Percentiles rank a stretch among this genome's conserved stretches.
phyloP scores from a whole-genome alignment of 140 eudicot genomes.

The Eryngium alpinum region DNA sequence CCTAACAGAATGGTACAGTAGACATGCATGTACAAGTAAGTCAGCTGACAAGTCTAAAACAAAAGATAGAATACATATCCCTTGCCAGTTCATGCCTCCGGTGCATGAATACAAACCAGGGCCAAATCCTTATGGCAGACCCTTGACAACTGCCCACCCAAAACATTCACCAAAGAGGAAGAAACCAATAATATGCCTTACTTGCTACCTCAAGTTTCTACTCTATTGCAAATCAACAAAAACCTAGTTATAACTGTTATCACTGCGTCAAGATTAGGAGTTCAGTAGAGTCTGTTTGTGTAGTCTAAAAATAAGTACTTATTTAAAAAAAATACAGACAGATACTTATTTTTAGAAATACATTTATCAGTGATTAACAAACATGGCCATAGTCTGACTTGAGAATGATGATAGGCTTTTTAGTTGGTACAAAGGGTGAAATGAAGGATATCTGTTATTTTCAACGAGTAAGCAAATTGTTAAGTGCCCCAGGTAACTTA shows the following conservation, averaged over 20 bases:
- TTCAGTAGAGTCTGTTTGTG: too few species aligned
- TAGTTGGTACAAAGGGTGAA: not conserved
- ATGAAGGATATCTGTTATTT: not conserved
- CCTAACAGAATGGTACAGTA: not conserved
- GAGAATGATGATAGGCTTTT: not conserved
- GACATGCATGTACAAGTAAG: conserved; percentile 1
- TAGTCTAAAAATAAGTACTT: too few species aligned
- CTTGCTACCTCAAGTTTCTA: not conserved
- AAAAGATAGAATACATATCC: conserved; percentile 9
- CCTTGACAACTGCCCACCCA: conserved; percentile 15
- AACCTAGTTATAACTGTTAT: not conserved
- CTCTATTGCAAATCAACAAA: not conserved
- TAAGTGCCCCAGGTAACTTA: not conserved
- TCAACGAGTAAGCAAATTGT: not conserved
- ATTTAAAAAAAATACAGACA: too few species aligned
- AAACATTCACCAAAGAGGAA: not conserved
- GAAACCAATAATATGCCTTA: not conserved
- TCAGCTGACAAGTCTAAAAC: conserved; percentile 10
- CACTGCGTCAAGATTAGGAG: conserved; percentile 1
- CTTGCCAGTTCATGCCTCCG: conserved; percentile 16
- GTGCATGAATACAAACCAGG: not conserved
- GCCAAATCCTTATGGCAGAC: conserved; percentile 19
- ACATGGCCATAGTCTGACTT: not conserved
- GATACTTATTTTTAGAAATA: too few species aligned
- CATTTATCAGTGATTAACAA: too few species aligned